phyloP scores from a whole-genome alignment of 2,329 filamentous ascomycete species.

The Daldinia sp. region DNA sequence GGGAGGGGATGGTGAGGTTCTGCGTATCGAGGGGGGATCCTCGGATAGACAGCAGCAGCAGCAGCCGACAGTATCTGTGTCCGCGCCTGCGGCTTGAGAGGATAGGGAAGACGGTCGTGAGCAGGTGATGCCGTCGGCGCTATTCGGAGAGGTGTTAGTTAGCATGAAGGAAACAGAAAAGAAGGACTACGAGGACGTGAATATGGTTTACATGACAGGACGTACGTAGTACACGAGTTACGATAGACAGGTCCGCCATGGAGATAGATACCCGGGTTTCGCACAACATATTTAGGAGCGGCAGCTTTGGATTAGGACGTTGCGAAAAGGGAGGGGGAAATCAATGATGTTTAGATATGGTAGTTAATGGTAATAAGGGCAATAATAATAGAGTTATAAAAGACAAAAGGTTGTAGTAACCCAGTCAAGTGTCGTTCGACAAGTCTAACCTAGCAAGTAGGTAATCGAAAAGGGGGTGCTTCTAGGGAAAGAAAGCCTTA shows the following conservation, averaged over 20 bases:
- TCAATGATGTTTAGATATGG: background rate
- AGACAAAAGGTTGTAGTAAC: background rate
- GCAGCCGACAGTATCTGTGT: conserved; percentile 16
- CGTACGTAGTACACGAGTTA: background rate
- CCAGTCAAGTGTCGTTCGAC: background rate
- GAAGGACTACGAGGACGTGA: background rate
- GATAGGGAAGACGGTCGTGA: background rate
- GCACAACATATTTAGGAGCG: background rate
- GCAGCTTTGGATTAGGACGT: background rate
- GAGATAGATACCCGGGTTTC: conserved; percentile 8
- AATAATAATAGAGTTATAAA: background rate
- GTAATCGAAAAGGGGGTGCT: background rate
- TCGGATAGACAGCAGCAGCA: background rate
- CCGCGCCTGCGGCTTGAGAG: conserved; percentile 1
- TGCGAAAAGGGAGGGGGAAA: background rate
- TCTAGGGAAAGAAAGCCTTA: background rate
- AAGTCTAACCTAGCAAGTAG: background rate
- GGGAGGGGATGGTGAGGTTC: background rate
- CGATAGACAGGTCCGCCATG: background rate
- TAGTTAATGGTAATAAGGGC: background rate
- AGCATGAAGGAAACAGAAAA: background rate
- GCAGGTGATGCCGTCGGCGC: background rate
- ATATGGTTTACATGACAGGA: background rate
- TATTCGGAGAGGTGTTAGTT: background rate
- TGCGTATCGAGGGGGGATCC: conserved; percentile 5